Conservation (phyloP, 257 asterid species). For the Penstemon newberryi region DNA sequence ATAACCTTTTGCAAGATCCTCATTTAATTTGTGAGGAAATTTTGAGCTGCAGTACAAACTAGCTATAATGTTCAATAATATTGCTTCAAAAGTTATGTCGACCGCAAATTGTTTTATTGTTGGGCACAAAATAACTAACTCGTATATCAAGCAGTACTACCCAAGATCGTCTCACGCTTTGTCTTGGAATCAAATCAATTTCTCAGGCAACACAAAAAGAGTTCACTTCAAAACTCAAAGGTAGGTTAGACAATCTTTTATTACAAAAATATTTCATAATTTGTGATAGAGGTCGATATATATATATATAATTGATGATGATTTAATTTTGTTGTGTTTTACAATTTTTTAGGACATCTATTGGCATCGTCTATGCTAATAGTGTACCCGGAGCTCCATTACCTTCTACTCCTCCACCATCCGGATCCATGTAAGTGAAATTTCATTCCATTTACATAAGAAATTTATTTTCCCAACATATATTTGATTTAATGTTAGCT, state of each 20-base stretch:
- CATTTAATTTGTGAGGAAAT: no score
- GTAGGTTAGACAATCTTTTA: constrained; percentile 6
- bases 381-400: constrained; percentile 48
- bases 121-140: constrained; percentile 3
- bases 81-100: neutral
- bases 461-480: neutral
- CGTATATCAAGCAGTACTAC: constrained; percentile 5
- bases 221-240: constrained; percentile 19
- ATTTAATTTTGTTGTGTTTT: neutral
- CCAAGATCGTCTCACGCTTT: constrained; percentile 27
- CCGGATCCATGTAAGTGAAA: constrained; percentile 47
- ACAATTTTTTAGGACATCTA: constrained; percentile 32
- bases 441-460: neutral
- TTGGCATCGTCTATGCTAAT: constrained; percentile 35
- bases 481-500: neutral
- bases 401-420: constrained; percentile 56
- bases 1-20: neutral
- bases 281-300: neutral
- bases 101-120: constrained; percentile 32
- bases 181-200: constrained; percentile 31
- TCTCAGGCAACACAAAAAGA: constrained; percentile 24
- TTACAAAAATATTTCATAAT: no score
- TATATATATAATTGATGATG: neutral
- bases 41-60: neutral
- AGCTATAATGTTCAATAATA: neutral